A percentile compares a stretch with the other conserved stretches of the same genome.
Conservation (phyloP, 345 rosid species). For the Syzygium grande region DNA sequence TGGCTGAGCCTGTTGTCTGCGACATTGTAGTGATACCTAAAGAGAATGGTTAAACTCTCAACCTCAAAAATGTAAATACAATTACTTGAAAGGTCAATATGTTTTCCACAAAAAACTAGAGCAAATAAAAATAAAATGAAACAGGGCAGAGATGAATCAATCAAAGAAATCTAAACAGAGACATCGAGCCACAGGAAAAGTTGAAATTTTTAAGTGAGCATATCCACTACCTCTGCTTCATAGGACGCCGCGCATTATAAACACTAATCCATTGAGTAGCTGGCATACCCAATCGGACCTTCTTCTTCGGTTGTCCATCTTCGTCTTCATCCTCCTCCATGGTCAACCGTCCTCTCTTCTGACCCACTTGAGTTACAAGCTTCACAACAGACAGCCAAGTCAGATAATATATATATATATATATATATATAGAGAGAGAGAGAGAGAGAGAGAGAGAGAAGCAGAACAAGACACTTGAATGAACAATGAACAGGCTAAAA, state of each 20-base stretch:
- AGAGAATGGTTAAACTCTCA: neutral
- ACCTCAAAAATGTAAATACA: neutral
- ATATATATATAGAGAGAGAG: neutral
- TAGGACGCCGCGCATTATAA: slow-evolving; percentile 39
- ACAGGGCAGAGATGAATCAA: neutral
- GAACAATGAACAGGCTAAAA: neutral
- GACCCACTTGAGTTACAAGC: slow-evolving; percentile 26
- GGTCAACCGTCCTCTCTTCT: slow-evolving; percentile 35
- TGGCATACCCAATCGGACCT: slow-evolving; percentile 41
- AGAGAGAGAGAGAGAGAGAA: neutral
- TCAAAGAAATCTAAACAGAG: neutral
- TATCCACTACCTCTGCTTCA: slow-evolving; percentile 41
- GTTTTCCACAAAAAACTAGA: neutral
- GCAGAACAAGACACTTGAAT: neutral
- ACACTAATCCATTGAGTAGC: slow-evolving; percentile 54
- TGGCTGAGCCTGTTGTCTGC: slow-evolving; percentile 39
- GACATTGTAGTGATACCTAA: slow-evolving; percentile 53
- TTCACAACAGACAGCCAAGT: neutral
- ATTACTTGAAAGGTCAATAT: neutral
- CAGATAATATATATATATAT: neutral
- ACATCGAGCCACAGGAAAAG: neutral
- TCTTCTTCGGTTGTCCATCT: slow-evolving; percentile 40
- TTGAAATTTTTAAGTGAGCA: neutral
- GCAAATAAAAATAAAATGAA: neutral
- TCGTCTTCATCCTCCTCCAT: slow-evolving; percentile 41